phyloP scores from a whole-genome alignment of 225 moss, liverwort and hornwort genomes.

The Neckera pumila region DNA sequence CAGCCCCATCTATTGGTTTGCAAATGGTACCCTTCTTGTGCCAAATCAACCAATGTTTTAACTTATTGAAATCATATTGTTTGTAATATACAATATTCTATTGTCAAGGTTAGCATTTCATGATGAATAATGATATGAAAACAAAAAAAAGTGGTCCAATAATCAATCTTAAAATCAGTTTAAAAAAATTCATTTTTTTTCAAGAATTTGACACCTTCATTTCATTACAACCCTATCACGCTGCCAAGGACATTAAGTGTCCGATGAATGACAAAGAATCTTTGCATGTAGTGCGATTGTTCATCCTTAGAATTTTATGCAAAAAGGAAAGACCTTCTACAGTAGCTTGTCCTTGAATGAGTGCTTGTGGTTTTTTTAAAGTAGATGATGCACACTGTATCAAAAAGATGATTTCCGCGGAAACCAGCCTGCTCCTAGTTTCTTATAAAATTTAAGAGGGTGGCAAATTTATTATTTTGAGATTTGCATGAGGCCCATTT shows the following conservation, averaged over 20 bases:
- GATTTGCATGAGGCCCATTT: not conserved
- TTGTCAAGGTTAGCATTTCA: not conserved
- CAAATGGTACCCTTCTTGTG: not conserved
- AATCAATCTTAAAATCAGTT: not conserved
- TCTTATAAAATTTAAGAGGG: not conserved
- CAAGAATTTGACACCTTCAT: not conserved
- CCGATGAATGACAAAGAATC: no score
- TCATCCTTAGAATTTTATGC: no score
- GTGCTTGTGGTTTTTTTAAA: no score
- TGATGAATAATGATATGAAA: not conserved
- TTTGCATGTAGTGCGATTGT: no score
- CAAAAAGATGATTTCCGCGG: no score
- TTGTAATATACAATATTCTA: not conserved
- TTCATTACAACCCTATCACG: no score
- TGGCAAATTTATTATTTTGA: not conserved
- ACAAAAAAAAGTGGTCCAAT: not conserved
- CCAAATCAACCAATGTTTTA: not conserved
- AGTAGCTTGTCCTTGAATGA: no score
- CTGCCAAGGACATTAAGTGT: no score
- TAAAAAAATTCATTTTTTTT: fast-evolving
- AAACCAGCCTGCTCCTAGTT: no score
- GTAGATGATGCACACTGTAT: no score
- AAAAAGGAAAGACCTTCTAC: no score
- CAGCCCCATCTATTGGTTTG: fast-evolving
- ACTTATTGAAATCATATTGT: not conserved